Conservation (phyloP, 139 green algal genomes). For the Auxenochlorella pyrenoidosa region DNA sequence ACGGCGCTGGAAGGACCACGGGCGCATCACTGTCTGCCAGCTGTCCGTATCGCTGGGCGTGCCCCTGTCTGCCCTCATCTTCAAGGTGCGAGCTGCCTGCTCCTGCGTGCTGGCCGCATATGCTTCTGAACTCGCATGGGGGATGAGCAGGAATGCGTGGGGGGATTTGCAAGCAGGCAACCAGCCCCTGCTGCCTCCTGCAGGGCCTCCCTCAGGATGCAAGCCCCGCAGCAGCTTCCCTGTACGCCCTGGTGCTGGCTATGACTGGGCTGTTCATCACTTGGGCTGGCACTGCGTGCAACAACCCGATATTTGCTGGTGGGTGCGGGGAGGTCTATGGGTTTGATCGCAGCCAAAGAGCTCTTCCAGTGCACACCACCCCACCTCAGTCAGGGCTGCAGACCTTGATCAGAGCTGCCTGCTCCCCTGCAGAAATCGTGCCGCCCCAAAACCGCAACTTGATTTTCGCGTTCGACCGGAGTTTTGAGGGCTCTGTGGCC, state of each 20-base stretch:
- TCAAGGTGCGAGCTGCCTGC: conserved; percentile 6
- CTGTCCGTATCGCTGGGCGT: conserved; percentile 57
- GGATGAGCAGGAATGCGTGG: no score
- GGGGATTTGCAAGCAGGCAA: not conserved
- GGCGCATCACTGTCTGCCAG: conserved; percentile 56
- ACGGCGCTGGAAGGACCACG: conserved; percentile 45
- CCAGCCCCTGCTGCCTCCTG: not conserved
- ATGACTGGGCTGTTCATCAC: conserved; percentile 57
- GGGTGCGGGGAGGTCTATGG: no score
- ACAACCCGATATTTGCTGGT: conserved; percentile 71
- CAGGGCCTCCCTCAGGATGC: conserved; percentile 7
- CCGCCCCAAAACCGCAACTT: conserved; percentile 60
- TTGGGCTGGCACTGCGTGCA: conserved; percentile 59
- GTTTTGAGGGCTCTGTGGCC: conserved; percentile 61
- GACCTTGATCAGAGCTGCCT: no score
- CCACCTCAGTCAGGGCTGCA: not conserved
- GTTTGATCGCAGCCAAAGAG: not conserved
- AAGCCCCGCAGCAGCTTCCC: not conserved
- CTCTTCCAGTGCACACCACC: not conserved
- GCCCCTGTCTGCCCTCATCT: conserved; percentile 25
- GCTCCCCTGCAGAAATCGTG: conserved; percentile 55
- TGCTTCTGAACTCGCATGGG: not conserved
- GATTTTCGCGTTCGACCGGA: conserved; percentile 53
- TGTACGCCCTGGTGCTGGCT: conserved; percentile 44
- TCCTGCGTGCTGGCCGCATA: not conserved